These are phyloP conservation scores for Olyra latifolia DNA, from an alignment of 176 grass and related monocot species.

Conservation along the genomic window DNA sequence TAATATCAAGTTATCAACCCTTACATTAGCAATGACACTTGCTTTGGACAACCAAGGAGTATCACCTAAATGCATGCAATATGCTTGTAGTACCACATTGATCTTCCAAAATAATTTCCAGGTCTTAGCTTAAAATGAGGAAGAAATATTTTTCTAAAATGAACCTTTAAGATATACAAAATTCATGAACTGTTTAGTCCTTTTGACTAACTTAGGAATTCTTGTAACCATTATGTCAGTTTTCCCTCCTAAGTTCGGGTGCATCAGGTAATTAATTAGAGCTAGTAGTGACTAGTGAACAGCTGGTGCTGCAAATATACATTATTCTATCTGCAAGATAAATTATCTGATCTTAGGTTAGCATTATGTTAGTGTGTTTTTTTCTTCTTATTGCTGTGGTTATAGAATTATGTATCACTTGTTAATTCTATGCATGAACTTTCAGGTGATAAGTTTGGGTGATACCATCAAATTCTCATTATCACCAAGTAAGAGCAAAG, in stretches of 20 bases:
- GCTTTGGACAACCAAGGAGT: neutral
- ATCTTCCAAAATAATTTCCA: neutral
- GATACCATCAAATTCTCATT: slow-evolving; percentile 98
- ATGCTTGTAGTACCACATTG: neutral
- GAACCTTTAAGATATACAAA: neutral
- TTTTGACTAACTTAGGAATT: neutral
- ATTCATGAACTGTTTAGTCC: neutral
- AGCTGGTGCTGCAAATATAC: neutral
- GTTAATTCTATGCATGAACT: slow-evolving; percentile 15
- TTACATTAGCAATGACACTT: neutral
- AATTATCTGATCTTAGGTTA: neutral
- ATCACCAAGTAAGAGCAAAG: slow-evolving; percentile 87
- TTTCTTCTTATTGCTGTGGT: neutral
- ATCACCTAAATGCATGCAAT: neutral
- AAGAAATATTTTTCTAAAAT: neutral
- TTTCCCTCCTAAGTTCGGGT: neutral
- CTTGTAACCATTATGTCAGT: neutral
- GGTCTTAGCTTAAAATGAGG: neutral
- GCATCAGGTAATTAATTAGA: neutral
- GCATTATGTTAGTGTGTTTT: neutral
- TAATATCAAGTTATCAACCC: neutral
- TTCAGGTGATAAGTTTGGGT: slow-evolving; percentile 94
- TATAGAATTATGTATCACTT: neutral
- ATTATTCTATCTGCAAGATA: neutral
- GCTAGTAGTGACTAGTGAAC: neutral